Evolutionary conservation across 345 rosid genomes (phyloP).

Genomic region (Leavenworthia alabamica): DNA sequence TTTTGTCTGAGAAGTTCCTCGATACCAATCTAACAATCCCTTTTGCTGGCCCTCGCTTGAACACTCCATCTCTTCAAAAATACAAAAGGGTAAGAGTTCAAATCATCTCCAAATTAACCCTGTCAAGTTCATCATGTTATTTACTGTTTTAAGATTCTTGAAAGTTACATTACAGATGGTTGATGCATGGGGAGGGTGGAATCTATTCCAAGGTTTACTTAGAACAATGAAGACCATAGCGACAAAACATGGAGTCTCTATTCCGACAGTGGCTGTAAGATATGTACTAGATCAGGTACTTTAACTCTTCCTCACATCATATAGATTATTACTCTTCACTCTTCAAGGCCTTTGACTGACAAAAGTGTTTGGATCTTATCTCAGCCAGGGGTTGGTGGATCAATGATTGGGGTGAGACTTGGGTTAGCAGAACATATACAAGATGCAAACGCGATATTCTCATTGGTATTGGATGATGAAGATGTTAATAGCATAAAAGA

Average conservation of each 20-base stretch:
- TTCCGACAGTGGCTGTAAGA: conserved; percentile 83
- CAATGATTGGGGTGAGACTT: conserved; percentile 89
- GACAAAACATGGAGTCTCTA: conserved; percentile 75
- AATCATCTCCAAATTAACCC: neutral
- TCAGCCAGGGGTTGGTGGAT: conserved; percentile 87
- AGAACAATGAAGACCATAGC: conserved; percentile 60
- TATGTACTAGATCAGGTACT: conserved; percentile 77
- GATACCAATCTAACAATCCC: conserved; percentile 82
- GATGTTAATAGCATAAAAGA: conserved; percentile 63
- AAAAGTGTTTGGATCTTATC: conserved; percentile 1
- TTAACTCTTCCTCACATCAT: neutral
- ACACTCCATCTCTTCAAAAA: conserved; percentile 87
- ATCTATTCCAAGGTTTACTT: conserved; percentile 69
- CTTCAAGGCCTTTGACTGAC: neutral
- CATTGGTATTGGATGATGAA: conserved; percentile 69
- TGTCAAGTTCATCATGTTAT: neutral
- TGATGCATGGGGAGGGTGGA: conserved; percentile 99
- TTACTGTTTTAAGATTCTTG: neutral
- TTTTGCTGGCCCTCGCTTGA: conserved; percentile 73
- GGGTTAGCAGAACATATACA: conserved; percentile 73
- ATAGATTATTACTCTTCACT: neutral
- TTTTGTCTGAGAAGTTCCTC: conserved; percentile 83
- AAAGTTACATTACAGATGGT: conserved; percentile 51
- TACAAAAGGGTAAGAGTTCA: conserved; percentile 66
- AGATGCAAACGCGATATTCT: conserved; percentile 65